Evolutionary conservation across 75 land plant genomes (phyloP).

Genomic region (Cryptomeria japonica): DNA sequence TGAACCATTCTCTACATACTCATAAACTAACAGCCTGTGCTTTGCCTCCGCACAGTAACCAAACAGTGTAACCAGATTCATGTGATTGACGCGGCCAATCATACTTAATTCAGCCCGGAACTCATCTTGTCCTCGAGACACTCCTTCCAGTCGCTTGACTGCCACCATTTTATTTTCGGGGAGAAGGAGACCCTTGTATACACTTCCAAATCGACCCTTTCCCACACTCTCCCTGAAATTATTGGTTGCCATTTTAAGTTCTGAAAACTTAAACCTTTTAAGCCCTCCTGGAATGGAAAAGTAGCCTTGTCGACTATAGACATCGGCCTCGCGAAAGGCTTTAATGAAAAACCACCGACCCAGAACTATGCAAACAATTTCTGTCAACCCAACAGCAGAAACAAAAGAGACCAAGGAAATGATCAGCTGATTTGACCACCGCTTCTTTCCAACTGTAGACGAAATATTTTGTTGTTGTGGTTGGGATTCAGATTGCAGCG

Average conservation of each 20-base stretch:
- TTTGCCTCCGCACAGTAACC: background rate
- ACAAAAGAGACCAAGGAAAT: slow-evolving; percentile 20
- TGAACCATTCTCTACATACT: background rate
- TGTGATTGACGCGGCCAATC: slow-evolving; percentile 48
- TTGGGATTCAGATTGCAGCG: background rate
- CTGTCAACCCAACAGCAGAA: slow-evolving; percentile 17
- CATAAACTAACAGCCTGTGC: background rate
- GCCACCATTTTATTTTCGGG: too few relatives aligned
- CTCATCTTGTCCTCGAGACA: too few relatives aligned
- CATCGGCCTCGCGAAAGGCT: background rate
- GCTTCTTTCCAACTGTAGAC: background rate
- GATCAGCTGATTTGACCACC: slow-evolving; percentile 11
- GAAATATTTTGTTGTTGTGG: background rate
- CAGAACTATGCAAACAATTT: slow-evolving; percentile 21
- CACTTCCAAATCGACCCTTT: slow-evolving; percentile 23
- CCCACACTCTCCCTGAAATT: slow-evolving; percentile 59
- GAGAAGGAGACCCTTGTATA: too few relatives aligned
- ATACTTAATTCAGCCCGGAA: too few relatives aligned
- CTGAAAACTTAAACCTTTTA: slow-evolving; percentile 22
- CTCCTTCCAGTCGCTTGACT: too few relatives aligned
- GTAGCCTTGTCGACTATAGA: slow-evolving; percentile 24
- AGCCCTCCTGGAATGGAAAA: slow-evolving; percentile 33
- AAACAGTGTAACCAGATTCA: slow-evolving; percentile 17
- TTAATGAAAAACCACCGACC: background rate
- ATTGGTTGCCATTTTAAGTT: slow-evolving; percentile 59